phyloP scores from a whole-genome alignment of 2,329 filamentous ascomycete species.

The Laburnicola sp. region DNA sequence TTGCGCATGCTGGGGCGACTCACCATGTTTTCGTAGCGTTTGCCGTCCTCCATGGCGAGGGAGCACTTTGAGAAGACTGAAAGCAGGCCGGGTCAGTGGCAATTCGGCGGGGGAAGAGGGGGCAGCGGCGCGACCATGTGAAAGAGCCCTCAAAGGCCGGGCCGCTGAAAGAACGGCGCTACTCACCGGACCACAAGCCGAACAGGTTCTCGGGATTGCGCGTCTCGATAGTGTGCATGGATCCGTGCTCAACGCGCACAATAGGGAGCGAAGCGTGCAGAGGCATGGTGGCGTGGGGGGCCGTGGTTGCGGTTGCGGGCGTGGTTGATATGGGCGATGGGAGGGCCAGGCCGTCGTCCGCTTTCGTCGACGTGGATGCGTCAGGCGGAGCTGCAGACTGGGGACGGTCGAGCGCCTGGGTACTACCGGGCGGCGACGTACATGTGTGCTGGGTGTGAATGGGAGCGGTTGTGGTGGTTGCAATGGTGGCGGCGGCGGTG shows the following conservation, averaged over 20 bases:
- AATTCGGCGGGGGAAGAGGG: constrained; percentile 9
- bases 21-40: constrained; percentile 89
- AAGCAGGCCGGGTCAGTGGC: constrained; percentile 26
- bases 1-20: not conserved
- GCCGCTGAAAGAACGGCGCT: not conserved
- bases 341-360: constrained; percentile 10
- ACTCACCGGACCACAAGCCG: constrained; percentile 95
- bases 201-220: constrained; percentile 89
- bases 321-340: constrained; percentile 11
- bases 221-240: constrained; percentile 94
- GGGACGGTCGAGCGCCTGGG: constrained; percentile 13
- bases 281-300: constrained; percentile 65
- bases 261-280: constrained; percentile 81
- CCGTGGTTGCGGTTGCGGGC: constrained; percentile 14
- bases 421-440: constrained; percentile 12
- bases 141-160: constrained; percentile 6
- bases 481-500: constrained; percentile 7
- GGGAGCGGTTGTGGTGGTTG: constrained; percentile 8
- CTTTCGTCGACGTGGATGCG: constrained; percentile 22
- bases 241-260: constrained; percentile 85
- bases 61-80: constrained; percentile 92
- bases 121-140: constrained; percentile 16
- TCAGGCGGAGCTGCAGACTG: constrained; percentile 22
- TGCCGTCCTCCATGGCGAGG: constrained; percentile 89
- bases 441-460: constrained; percentile 2